Base-by-base conservation (phyloP, 2,329 filamentous ascomycete species). In the Cladophialophora bantiana region DNA sequence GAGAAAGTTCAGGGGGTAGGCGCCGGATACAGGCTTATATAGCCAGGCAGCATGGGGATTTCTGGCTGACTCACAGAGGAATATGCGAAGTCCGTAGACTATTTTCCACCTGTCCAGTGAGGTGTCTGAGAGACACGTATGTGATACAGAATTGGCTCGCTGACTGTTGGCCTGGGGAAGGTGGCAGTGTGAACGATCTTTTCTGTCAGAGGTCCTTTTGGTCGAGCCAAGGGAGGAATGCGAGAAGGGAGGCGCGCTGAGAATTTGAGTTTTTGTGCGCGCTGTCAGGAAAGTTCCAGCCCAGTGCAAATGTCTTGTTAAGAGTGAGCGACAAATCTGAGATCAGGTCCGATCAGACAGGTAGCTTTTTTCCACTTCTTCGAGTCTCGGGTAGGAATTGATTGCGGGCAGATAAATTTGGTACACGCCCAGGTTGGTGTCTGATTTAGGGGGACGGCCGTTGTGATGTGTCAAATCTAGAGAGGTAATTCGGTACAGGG, bases 191-290 rank as follows among this genome's bases (percentile, higher is more conserved):
- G 63, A 64, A 68, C 63, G 50, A 66, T 50, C 40, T 59, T 48
- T 26, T 59, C 35, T 13, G 57, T 36, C 31, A 50, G 54, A 38
- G 15, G 53, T 53, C 50, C 50, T 35, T 61, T 58, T 45, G 64
- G 38, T 48, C 64, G 59, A 66, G 68, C 62, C 66, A 70, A 70
- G 68, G 68, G 68, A 63, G 68, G 65, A 65, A 62, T 68, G 68
- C 66, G 65, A 60, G 62, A 70, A 61, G 68, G 64, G 64, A 70
- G 68, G 59, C 60, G 65, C 64, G 62, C 65, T 57, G 63, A 67
- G 62, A 68, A 70, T 70, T 70, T 70, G 68, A 68, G 66, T 68
- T 70, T 70, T 60, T 65, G 53, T 55, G 56, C 40, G 20, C 48
- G 52, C 65, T 70, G 68, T 70, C 68, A 70, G 40, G 56, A 59